Conservation (phyloP, 768 basidiomycete species). For the Agaricus subrufescens region DNA sequence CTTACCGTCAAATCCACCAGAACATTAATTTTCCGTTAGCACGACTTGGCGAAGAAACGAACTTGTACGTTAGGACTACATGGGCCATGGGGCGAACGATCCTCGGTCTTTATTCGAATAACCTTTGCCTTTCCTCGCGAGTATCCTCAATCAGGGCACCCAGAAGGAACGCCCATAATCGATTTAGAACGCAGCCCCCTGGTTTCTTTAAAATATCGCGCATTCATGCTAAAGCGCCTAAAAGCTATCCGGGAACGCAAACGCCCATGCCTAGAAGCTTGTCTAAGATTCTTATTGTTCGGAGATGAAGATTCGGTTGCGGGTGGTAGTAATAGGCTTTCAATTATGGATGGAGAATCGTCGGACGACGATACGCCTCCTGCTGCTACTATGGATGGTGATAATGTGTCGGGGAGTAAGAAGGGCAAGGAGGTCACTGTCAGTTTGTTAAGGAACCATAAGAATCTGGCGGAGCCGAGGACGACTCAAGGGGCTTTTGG, state of each 20-base stretch:
- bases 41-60: slow-evolving; percentile 66
- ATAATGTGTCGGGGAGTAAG: slow-evolving; percentile 21
- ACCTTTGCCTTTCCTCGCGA: slow-evolving; percentile 85
- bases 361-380: slow-evolving; percentile 53
- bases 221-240: slow-evolving; percentile 74
- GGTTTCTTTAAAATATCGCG: slow-evolving; percentile 72
- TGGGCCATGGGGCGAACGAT: slow-evolving; percentile 88
- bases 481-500: slow-evolving; percentile 89
- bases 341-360: slow-evolving; percentile 51
- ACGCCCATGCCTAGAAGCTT: slow-evolving; percentile 83
- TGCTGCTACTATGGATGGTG: not conserved
- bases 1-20: not conserved
- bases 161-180: slow-evolving; percentile 65
- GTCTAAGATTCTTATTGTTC: slow-evolving; percentile 77
- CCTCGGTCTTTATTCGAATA: slow-evolving; percentile 81
- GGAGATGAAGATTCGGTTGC: slow-evolving; percentile 42
- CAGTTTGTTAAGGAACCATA: slow-evolving; percentile 55
- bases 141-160: slow-evolving; percentile 64
- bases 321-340: slow-evolving; percentile 32
- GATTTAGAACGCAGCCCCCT: slow-evolving; percentile 82
- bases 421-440: slow-evolving; percentile 43
- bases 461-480: slow-evolving; percentile 79
- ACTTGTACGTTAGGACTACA: slow-evolving; percentile 83
- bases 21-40: slow-evolving; percentile 29
- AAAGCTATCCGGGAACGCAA: slow-evolving; percentile 64